Evolutionary conservation across 345 rosid species (phyloP), one percentile per base, ranked within the genome.

Genomic region (Chamaenerion angustifolium): DNA sequence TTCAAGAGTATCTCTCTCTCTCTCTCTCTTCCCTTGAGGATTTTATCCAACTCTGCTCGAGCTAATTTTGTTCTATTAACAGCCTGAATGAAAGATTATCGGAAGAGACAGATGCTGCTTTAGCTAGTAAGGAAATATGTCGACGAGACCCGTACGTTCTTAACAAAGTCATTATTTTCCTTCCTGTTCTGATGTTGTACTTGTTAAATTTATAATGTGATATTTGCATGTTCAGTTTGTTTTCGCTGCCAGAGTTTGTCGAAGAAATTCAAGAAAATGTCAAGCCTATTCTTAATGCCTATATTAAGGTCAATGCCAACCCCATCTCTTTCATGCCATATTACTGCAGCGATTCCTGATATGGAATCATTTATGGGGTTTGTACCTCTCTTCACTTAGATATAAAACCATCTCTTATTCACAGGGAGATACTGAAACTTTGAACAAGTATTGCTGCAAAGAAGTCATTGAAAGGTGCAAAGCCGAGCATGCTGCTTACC

Each of bases 81-180:
- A 92, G 99, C 76, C 67, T 77, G 46, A 73, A 85, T 60, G 99
- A 88, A 59, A 70, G 71, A 15, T 66, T 93, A 42, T 82, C 81
- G 66, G 78, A 73, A 58, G 96, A 93, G 78, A 93, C 96, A 48
- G 96, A 76, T 70, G 71, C 94, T 57, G 99, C 95, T 44, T 46
- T 94, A 56, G 72, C 99, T 37, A 49, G 69, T 61, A 88, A 80
- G 76, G 96, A 88, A 72, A 88, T 93, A 68, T 76, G 71, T 35
- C 77, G 76, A 15, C 71, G 88, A 60, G 99, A 88, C 76, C 95
- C 88, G 95, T 93, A 93, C 54, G 94, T 42, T 67, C 52, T 12
- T 56, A 19, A 42, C 49, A 16, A 17, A 23, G 17, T 11, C 43
- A 4, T 21, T n/a, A n/a, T 70, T 51, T 48, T 43, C 47, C 48